Base-by-base conservation (phyloP, 2,329 filamentous ascomycete species). In the Cephalotrichum gorgonifer region DNA sequence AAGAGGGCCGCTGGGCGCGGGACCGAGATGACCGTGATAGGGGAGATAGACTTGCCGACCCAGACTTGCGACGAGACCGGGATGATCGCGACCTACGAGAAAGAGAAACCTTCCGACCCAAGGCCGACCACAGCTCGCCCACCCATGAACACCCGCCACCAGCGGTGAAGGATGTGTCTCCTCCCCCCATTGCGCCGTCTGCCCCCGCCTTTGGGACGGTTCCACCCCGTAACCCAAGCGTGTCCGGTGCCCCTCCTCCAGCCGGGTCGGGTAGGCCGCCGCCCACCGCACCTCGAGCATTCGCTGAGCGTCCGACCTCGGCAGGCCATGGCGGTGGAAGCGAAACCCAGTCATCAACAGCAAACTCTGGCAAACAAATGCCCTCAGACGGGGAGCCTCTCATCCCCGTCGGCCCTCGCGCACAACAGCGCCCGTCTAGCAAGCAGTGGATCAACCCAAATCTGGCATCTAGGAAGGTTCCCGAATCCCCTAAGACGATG, bases 371-470 rank as follows among this genome's bases (percentile, higher is more conserved):
- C 17, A 51, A 22, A 70, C 68, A 50, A 68, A 70, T 8, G 60
- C 69, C 6, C 14, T 20, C 46, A 17, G 45, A 50, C 9, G 49
- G 49, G 35, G 45, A 11, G 22, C 43, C 46, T 9, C 44, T 49
- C n/a, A 75, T 79, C 44, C 75, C 76, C 3, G 66, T 74, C 3
- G 76, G 75, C 9, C 76, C 76, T 30, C 71, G 76, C 31, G 71
- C 71, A 15, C 75, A 77, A 51, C 73, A 67, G 51, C 70, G 75
- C 6, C 70, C 73, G 15, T 75, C 74, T 1, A 79, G 75, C 57
- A 79, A 78, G 55, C 76, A 79, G 59, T 81, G 77, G 77, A 74
- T 77, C 50, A 78, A 78, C 46, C 73, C 75, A 3, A 71, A 69
- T 26, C 55, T 75, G 6, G 54, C 54, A 5, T 57, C 54, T 4